Conservation (phyloP, 441 rosid genomes). For the Theobroma grandiflorum region DNA sequence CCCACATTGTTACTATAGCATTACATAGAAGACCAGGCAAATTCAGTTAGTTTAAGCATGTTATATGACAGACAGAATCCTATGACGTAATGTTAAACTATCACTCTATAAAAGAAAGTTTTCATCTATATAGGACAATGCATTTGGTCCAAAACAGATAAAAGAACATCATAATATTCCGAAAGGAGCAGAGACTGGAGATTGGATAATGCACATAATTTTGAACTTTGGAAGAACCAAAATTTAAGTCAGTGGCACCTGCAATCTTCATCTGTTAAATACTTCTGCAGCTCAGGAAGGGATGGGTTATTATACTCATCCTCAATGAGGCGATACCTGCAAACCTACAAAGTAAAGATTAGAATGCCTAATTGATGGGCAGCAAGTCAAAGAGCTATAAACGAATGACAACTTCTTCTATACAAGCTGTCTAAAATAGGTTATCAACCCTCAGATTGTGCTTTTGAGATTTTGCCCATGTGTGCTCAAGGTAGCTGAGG, state of each 20-base stretch:
- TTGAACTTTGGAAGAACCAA: not conserved
- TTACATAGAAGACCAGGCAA: not conserved
- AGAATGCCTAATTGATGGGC: constrained; percentile 18
- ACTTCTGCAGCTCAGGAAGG: constrained; percentile 73
- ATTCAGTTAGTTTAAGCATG: not conserved
- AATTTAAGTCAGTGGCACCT: constrained; percentile 49
- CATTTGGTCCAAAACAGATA: not conserved
- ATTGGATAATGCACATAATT: not conserved
- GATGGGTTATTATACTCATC: constrained; percentile 84
- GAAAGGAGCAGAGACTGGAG: not conserved
- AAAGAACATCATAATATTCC: not conserved
- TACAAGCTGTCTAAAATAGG: not conserved
- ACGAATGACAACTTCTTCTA: not conserved
- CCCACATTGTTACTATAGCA: not conserved
- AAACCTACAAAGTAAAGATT: constrained; percentile 62
- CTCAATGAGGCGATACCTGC: constrained; percentile 75
- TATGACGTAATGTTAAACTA: not conserved
- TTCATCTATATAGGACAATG: not conserved
- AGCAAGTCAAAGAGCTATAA: not conserved
- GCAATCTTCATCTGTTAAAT: constrained; percentile 78
- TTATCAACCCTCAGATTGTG: not conserved
- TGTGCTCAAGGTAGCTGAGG: not conserved
- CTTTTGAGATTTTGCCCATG: not conserved
- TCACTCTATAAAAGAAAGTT: not conserved
- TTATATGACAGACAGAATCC: not conserved